Evolutionary conservation across 129 eudicot species (phyloP).

Genomic region (Pittosporum tobira): DNA sequence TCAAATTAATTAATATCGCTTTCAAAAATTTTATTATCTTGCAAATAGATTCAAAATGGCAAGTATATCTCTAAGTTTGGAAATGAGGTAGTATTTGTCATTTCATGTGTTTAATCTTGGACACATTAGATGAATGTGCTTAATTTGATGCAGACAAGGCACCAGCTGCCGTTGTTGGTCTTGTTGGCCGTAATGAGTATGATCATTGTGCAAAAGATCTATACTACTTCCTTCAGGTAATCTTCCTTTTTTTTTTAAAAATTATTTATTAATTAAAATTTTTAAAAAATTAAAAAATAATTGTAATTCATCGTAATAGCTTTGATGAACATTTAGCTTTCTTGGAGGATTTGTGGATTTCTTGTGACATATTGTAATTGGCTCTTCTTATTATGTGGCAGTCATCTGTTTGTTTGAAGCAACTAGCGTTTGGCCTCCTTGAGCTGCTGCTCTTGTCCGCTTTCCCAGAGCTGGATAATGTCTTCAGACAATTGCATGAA

Average conservation of each 20-base stretch:
- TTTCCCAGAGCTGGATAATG: slow-evolving; percentile 70
- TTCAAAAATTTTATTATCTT: too few species aligned
- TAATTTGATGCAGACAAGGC: slow-evolving; percentile 54
- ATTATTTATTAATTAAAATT: too few species aligned
- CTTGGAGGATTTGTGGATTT: not conserved
- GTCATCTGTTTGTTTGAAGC: slow-evolving; percentile 90
- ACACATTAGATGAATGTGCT: not conserved
- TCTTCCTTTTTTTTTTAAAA: not conserved
- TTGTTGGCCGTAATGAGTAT: slow-evolving; percentile 92
- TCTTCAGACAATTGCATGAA: slow-evolving; percentile 56
- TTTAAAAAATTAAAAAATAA: too few species aligned
- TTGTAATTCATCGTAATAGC: not conserved
- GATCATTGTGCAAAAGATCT: slow-evolving; percentile 91
- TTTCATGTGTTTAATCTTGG: not conserved
- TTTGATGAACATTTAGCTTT: not conserved
- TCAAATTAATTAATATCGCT: too few species aligned
- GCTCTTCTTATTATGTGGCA: slow-evolving; percentile 29
- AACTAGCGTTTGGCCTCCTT: slow-evolving; percentile 61
- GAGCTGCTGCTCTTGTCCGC: slow-evolving; percentile 70
- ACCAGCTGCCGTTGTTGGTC: slow-evolving; percentile 80
- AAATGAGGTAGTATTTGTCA: too few species aligned
- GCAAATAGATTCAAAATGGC: too few species aligned
- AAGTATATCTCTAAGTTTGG: too few species aligned
- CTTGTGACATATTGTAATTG: not conserved
- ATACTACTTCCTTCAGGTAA: slow-evolving; percentile 88